A percentile compares a stretch with the other conserved stretches of the same genome.
These are phyloP conservation scores for Cryptococcus sp. DNA, from an alignment of 1,284 basidiomycete genomes.

Conservation along the genomic window DNA sequence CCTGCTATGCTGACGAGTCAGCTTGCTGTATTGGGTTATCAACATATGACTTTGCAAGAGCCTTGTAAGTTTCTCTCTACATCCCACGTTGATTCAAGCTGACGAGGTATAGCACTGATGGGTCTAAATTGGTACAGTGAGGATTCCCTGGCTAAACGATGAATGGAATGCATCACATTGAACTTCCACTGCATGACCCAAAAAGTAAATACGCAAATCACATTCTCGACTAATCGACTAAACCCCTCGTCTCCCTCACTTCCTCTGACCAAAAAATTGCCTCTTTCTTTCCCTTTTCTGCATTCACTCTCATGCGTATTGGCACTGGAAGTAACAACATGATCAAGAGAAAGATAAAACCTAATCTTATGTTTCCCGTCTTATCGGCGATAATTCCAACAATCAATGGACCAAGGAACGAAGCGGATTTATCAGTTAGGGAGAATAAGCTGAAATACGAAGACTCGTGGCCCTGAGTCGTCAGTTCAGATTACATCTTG, in stretches of 20 bases:
- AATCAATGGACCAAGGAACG: slow-evolving; percentile 79
- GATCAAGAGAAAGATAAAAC: slow-evolving; percentile 75
- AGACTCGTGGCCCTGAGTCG: slow-evolving; percentile 39
- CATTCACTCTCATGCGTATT: slow-evolving; percentile 63
- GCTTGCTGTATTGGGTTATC: slow-evolving; percentile 48
- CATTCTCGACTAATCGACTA: too few relatives aligned
- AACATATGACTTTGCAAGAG: slow-evolving; percentile 47
- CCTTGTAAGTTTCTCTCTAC: slow-evolving; percentile 31
- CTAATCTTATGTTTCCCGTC: slow-evolving; percentile 82
- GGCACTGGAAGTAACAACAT: slow-evolving; percentile 79
- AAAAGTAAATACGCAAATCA: too few relatives aligned
- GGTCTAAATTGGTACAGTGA: slow-evolving; percentile 49
- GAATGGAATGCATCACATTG: too few relatives aligned
- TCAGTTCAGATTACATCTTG: neutral
- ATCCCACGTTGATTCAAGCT: slow-evolving; percentile 1
- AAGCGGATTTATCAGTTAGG: slow-evolving; percentile 74
- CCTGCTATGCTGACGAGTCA: slow-evolving; percentile 6
- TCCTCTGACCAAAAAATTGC: slow-evolving; percentile 39
- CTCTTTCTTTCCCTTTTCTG: slow-evolving; percentile 63
- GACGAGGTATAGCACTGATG: slow-evolving; percentile 33
- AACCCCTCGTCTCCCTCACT: too few relatives aligned
- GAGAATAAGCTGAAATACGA: slow-evolving; percentile 64
- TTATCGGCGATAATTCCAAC: slow-evolving; percentile 79
- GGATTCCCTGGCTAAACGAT: slow-evolving; percentile 20
- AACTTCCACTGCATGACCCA: too few relatives aligned